Evolutionary conservation across 176 grass and related monocot species (phyloP).

Genomic region (Oryza rufipogon): DNA sequence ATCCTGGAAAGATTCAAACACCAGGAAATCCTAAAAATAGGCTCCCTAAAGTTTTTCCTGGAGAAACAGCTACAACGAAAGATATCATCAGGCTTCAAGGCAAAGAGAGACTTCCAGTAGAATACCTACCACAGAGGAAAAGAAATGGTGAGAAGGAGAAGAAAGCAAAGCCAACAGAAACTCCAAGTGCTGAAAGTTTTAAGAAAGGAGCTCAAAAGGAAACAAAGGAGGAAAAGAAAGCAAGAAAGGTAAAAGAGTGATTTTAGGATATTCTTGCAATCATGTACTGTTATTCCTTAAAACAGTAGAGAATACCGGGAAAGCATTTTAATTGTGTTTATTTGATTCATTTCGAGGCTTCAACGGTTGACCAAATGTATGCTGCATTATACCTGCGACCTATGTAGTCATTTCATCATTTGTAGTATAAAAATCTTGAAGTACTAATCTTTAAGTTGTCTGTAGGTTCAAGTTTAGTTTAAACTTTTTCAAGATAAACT

Average conservation of each 20-base stretch:
- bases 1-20: slow-evolving; percentile 82
- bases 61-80: slow-evolving; percentile 56
- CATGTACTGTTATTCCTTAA: neutral
- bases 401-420: slow-evolving; percentile 9
- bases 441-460: neutral
- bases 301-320: neutral
- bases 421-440: neutral
- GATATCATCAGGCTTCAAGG: slow-evolving; percentile 90
- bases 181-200: slow-evolving; percentile 28
- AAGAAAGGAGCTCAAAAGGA: slow-evolving; percentile 54
- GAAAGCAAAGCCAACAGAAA: slow-evolving; percentile 46
- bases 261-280: slow-evolving; percentile 20
- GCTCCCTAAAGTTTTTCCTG: slow-evolving; percentile 69
- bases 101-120: slow-evolving; percentile 89
- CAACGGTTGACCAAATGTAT: neutral
- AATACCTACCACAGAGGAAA: slow-evolving; percentile 83
- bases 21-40: slow-evolving; percentile 59
- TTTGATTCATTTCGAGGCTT: slow-evolving; percentile 9
- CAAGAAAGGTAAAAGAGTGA: slow-evolving; percentile 72
- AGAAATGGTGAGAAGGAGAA: slow-evolving; percentile 69
- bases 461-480: neutral
- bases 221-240: slow-evolving; percentile 95
- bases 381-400: neutral
- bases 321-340: slow-evolving; percentile 27
- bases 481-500: neutral